phyloP scores from a whole-genome alignment of 345 rosid species.

The Salix koriyanagi region DNA sequence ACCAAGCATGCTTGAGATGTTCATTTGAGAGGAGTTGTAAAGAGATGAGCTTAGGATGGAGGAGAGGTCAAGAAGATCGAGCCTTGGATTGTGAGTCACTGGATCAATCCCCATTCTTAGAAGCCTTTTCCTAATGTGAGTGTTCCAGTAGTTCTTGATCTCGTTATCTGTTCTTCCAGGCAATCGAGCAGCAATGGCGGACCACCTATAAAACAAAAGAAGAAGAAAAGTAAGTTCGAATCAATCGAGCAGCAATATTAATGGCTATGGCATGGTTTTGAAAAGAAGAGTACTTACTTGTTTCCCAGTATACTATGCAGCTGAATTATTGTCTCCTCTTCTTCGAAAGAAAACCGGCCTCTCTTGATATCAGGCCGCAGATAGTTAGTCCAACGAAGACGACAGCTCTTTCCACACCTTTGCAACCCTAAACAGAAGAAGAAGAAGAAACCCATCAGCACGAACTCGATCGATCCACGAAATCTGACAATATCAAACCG shows the following conservation, averaged over 20 bases:
- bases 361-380: slow-evolving; percentile 28
- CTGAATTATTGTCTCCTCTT: slow-evolving; percentile 28
- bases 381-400: slow-evolving; percentile 34
- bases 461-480: no score
- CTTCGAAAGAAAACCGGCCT: slow-evolving; percentile 29
- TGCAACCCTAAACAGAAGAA: slow-evolving; percentile 6
- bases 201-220: slow-evolving; percentile 10
- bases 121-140: slow-evolving; percentile 25
- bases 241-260: no score
- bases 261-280: no score
- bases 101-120: slow-evolving; percentile 28
- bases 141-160: slow-evolving; percentile 31
- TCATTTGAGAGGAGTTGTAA: slow-evolving; percentile 9
- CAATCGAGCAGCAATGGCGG: slow-evolving; percentile 26
- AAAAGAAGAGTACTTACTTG: slow-evolving; percentile 14
- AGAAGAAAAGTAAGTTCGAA: neutral
- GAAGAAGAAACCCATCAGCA: neutral
- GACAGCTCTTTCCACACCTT: slow-evolving; percentile 34
- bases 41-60: slow-evolving; percentile 16
- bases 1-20: slow-evolving; percentile 12
- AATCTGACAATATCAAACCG: neutral
- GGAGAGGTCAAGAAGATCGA: slow-evolving; percentile 25
- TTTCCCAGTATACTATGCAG: slow-evolving; percentile 23
- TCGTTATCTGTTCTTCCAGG: slow-evolving; percentile 29
- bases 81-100: slow-evolving; percentile 22